Evolutionary conservation across 2,329 filamentous ascomycete species (phyloP).

Genomic region (Calonectria honghensis): DNA sequence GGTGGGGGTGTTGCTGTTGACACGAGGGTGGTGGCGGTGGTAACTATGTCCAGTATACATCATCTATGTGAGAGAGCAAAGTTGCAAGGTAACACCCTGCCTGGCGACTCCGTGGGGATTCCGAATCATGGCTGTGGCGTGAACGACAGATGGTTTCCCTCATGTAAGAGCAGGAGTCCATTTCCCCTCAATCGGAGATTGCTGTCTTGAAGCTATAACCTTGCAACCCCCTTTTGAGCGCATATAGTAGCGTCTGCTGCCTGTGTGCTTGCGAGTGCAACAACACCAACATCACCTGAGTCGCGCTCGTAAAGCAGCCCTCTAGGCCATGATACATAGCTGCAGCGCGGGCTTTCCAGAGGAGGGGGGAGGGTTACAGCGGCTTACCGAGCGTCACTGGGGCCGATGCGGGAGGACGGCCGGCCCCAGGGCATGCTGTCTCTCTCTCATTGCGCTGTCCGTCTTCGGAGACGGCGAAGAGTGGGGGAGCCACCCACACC

Average conservation of each 20-base stretch:
- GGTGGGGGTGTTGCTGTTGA: not conserved
- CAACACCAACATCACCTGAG: slow-evolving; percentile 15
- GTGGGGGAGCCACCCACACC: slow-evolving; percentile 25
- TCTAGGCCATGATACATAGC: not conserved
- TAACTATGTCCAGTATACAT: slow-evolving; percentile 4
- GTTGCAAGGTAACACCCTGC: slow-evolving; percentile 1
- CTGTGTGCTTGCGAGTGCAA: not conserved
- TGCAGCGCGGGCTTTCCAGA: not conserved
- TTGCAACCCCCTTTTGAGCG: slow-evolving; percentile 23
- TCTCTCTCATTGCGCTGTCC: not conserved
- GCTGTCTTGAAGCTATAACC: slow-evolving; percentile 17
- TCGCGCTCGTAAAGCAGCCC: not conserved
- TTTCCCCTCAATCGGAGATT: slow-evolving; percentile 14
- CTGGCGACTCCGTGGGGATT: slow-evolving; percentile 12
- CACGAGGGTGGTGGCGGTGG: not conserved
- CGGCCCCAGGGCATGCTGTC: not conserved
- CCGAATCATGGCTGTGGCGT: slow-evolving; percentile 16
- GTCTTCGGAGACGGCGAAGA: slow-evolving; percentile 27
- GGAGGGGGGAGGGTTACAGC: not conserved
- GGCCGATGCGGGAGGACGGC: slow-evolving; percentile 28
- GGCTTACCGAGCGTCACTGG: slow-evolving; percentile 21
- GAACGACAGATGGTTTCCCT: slow-evolving; percentile 4
- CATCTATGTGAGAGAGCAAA: slow-evolving; percentile 11
- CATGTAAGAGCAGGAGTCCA: slow-evolving; percentile 6
- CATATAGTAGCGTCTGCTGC: slow-evolving; percentile 13